Evolutionary conservation across 176 grass and related monocot species (phyloP).

Genomic region (Echinochloa phyllopogon): DNA sequence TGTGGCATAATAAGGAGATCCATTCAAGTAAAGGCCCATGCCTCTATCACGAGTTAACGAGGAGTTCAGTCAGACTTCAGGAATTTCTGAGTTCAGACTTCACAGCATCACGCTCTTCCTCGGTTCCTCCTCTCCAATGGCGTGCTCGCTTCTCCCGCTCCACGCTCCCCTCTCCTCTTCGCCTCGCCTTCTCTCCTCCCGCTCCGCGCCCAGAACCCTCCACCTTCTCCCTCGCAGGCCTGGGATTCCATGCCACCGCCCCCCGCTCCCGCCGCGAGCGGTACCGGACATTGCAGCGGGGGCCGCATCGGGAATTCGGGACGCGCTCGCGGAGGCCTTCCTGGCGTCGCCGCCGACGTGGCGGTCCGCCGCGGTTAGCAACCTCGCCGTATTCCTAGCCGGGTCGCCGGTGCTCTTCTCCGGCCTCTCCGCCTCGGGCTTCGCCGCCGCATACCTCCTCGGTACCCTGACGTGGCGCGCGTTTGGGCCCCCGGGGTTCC

Average conservation of each 20-base stretch:
- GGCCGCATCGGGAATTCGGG: conserved; percentile 24
- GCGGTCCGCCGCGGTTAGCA: conserved; percentile 60
- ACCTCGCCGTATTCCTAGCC: conserved; percentile 67
- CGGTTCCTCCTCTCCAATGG: too few relatives aligned
- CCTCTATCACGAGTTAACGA: too few relatives aligned
- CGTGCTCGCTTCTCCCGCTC: conserved; percentile 48
- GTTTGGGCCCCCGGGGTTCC: conserved; percentile 58
- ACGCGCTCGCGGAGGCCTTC: conserved; percentile 56
- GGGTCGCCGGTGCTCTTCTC: conserved; percentile 70
- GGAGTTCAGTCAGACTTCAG: too few relatives aligned
- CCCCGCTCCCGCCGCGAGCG: conserved; percentile 24
- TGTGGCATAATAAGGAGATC: background rate
- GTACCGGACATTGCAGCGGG: conserved; percentile 42
- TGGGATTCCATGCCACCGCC: conserved; percentile 20
- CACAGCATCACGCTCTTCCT: too few relatives aligned
- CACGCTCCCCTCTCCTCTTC: background rate
- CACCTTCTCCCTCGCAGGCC: background rate
- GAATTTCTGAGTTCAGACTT: too few relatives aligned
- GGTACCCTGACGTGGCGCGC: conserved; percentile 82
- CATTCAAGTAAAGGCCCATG: background rate
- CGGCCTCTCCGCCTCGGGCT: conserved; percentile 76
- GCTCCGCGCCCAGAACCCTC: background rate
- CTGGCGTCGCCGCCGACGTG: conserved; percentile 66
- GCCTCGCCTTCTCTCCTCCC: conserved; percentile 29
- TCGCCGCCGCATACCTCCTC: conserved; percentile 68